Evolutionary conservation across 2,329 filamentous ascomycete species (phyloP).

Genomic region (Pestalotiopsis sp.): DNA sequence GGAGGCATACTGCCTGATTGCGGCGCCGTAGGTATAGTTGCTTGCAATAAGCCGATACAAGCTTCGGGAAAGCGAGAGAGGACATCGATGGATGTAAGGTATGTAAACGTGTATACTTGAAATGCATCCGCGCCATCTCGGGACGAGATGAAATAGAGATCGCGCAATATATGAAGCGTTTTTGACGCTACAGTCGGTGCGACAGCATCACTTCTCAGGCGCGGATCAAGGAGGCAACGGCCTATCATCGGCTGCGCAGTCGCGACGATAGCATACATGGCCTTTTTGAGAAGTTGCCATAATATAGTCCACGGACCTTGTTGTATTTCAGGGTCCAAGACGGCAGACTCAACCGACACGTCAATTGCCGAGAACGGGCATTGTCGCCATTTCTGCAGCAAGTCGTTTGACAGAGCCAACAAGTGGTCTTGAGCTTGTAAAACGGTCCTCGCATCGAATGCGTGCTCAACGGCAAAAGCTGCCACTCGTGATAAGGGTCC

Average conservation of each 20-base stretch:
- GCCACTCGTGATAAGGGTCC: slow-evolving; percentile 69
- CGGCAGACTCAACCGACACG: slow-evolving; percentile 62
- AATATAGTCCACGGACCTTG: slow-evolving; percentile 70
- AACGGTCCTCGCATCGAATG: slow-evolving; percentile 44
- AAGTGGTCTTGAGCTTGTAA: slow-evolving; percentile 63
- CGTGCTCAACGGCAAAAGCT: slow-evolving; percentile 64
- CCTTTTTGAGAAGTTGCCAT: slow-evolving; percentile 75
- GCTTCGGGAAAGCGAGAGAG: slow-evolving; percentile 71
- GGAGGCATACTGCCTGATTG: slow-evolving; percentile 63
- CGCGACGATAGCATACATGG: slow-evolving; percentile 68
- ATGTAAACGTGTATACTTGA: slow-evolving; percentile 83
- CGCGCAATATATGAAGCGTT: slow-evolving; percentile 73
- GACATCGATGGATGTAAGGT: slow-evolving; percentile 80
- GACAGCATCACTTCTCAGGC: slow-evolving; percentile 42
- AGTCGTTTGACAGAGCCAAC: slow-evolving; percentile 64
- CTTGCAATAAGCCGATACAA: slow-evolving; percentile 67
- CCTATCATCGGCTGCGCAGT: slow-evolving; percentile 65
- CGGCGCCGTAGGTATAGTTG: slow-evolving; percentile 54
- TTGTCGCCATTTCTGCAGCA: slow-evolving; percentile 74
- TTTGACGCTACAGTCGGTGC: slow-evolving; percentile 71
- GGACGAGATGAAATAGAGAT: slow-evolving; percentile 80
- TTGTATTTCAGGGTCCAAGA: slow-evolving; percentile 66
- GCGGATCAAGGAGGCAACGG: slow-evolving; percentile 57
- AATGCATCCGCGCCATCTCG: slow-evolving; percentile 74
- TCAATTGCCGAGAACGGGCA: slow-evolving; percentile 77